Conservation (phyloP, 805 yeast species). For the Candida stauntonica region DNA sequence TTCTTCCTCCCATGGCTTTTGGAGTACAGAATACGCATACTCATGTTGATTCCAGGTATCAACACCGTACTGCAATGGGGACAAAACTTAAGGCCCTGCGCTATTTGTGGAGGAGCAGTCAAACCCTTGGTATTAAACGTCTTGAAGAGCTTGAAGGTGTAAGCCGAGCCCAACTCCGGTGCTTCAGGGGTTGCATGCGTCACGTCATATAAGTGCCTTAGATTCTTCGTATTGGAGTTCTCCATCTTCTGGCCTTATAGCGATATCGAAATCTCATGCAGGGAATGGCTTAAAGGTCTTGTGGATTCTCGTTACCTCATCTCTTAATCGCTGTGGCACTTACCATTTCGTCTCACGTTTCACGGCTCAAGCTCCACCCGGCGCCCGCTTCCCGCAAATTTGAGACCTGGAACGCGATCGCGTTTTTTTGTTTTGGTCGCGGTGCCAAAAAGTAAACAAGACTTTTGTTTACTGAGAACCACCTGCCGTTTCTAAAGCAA, state of each 20-base stretch:
- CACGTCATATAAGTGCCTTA: slow-evolving; percentile 17
- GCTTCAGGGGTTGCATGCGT: slow-evolving; percentile 14
- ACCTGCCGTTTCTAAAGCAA: too few species aligned
- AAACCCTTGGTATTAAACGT: slow-evolving; percentile 27
- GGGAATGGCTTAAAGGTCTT: too few species aligned
- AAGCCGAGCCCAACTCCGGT: slow-evolving; percentile 18
- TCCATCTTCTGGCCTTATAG: slow-evolving; percentile 7
- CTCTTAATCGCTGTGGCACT: too few species aligned
- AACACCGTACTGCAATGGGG: slow-evolving; percentile 20
- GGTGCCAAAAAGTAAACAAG: slow-evolving; percentile 1
- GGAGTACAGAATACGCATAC: slow-evolving; percentile 20
- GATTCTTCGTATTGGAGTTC: slow-evolving; percentile 8
- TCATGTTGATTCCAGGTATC: slow-evolving; percentile 28
- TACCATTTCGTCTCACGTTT: too few species aligned
- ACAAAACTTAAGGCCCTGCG: slow-evolving; percentile 11
- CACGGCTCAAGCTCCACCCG: too few species aligned
- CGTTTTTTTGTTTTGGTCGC: too few species aligned
- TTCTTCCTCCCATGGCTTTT: slow-evolving; percentile 3
- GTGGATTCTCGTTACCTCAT: too few species aligned
- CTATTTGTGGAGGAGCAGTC: slow-evolving; percentile 5
- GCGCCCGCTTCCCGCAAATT: too few species aligned
- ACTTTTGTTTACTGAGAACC: too few species aligned
- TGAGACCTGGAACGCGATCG: too few species aligned
- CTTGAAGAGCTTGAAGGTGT: slow-evolving; percentile 29
- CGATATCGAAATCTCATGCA: too few species aligned